Evolutionary conservation across 805 yeast species (phyloP), one percentile per base, ranked within the genome.

Genomic region (Barnettozyma populi): DNA sequence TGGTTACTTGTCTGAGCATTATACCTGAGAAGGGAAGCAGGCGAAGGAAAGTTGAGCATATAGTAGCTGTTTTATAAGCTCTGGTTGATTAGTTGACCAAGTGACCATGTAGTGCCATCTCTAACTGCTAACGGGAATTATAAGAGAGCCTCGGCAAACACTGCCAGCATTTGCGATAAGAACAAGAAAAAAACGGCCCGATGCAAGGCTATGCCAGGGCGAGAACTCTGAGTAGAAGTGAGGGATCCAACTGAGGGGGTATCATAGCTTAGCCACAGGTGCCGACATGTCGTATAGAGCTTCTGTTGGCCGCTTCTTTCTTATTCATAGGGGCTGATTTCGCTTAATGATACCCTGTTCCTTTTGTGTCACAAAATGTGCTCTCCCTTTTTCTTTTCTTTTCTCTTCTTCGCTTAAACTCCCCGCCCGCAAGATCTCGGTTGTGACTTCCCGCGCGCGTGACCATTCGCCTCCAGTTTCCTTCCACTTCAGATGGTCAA

Each of bases 141-240:
- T 41, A 36, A 45, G 48, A 45, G 48, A 45, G 35, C 25, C 24
- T 45, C 48, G 48, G 48, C 24, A 32, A 45, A 13, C 25, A 18
- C 37, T 40, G 29, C 48, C 16, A 19, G 9, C 35, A 23, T 16
- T 35, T 35, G 16, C 9, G 40, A 36, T 36, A 36, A 36, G 40
- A 6, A n/a, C 24, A 3, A 31, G 31, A 24, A 34, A 23, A 37
- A 36, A 20, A 13, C 14, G 19, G 16, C 14, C 16, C 5, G 16
- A 41, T 7, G 20, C 23, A 13, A 16, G 44, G 7, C 36, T 3
- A 16, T 19, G 24, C 23, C n/a, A 21, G 35, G 8, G 20, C 34
- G 35, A 36, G 41, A 24, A 25, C 21, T 5, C 14, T 5, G 34
- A 41, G n/a, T 4, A 11, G 6, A 25, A 25, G 8, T 4, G 29